These are phyloP conservation scores for Gossypium herbaceum DNA, from an alignment of 345 rosid genomes.

Conservation along the genomic window DNA sequence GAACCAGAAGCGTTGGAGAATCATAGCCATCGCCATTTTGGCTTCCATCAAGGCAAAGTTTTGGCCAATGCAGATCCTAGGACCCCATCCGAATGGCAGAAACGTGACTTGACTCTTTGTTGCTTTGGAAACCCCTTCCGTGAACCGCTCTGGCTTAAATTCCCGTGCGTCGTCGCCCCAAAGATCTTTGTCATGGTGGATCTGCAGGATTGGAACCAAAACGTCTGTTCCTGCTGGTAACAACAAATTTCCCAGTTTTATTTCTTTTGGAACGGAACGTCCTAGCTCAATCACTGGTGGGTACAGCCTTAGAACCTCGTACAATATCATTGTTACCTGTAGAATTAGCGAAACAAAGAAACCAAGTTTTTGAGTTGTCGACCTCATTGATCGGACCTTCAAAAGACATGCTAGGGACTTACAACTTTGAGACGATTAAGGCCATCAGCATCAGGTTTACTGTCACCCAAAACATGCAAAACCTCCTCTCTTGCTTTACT, in stretches of 20 bases:
- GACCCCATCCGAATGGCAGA: constrained; percentile 28
- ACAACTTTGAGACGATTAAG: constrained; percentile 25
- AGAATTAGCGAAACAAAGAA: not conserved
- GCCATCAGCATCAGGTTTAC: constrained; percentile 18
- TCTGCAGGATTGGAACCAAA: constrained; percentile 15
- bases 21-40: no score
- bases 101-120: constrained; percentile 17
- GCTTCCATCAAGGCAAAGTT: no score
- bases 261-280: constrained; percentile 22
- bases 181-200: constrained; percentile 30
- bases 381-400: no score
- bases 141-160: constrained; percentile 34
- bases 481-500: constrained; percentile 33
- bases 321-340: constrained; percentile 33
- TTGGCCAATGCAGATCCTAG: constrained; percentile 2
- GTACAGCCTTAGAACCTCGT: constrained; percentile 39
- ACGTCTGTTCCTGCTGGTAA: constrained; percentile 26
- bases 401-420: not conserved
- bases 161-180: constrained; percentile 38
- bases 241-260: constrained; percentile 21
- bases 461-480: constrained; percentile 23
- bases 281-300: constrained; percentile 20
- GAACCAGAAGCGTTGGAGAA: no score
- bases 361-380: not conserved
- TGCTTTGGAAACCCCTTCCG: constrained; percentile 33